Base-by-base conservation (phyloP, 495 filamentous ascomycete genomes). In the Annulohypoxylon moriforme region DNA sequence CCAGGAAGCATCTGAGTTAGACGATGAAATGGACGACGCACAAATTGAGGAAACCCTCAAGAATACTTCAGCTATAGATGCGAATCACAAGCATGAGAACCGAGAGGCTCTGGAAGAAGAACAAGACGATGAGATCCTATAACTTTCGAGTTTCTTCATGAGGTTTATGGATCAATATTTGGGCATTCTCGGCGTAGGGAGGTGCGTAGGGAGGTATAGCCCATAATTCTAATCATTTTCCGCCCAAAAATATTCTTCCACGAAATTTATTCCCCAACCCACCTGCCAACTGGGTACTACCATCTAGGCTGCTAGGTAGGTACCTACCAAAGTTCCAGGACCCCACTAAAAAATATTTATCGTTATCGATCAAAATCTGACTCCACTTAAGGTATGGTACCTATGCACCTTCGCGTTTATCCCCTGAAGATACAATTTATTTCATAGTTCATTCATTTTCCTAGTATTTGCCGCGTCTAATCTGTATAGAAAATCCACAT, bases 1-100 rank as follows among this genome's bases (percentile, higher is more conserved):
- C 7, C 16, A 46, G 34, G 67, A 55, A 27, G 70, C 68, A 20
- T 77, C 76, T 60, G 81, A 81, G 13, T 69, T 75, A n/a, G 81
- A 83, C 52, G 76, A 79, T 27, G 78, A 81, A 46, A 81, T 80
- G 77, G 78, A 72, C 14, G 78, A 76, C 8, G 60, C 60, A n/a
- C 55, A 56, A 9, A 61, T 47, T 33, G 65, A 73, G 50, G 58
- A 63, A 10, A 16, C 40, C 3, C 14, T 11, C 4, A 27, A 68
- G 34, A 57, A 18, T 8, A n/a, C 53, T 5, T 16, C 13, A 24
- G 24, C 42, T 4, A 50, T 29, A 24, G 36, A 42, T 10, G 40
- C 33, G 9, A 53, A 27, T 59, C 40, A 61, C 56, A 18, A 56
- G 10, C 56, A 76, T 4, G 40, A 44, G 16, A 20, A 20, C 4